A percentile compares a stretch with the other conserved stretches of the same genome.
These are phyloP conservation scores for Dactylellina parvicollis DNA, from an alignment of 2,329 filamentous ascomycete species.

Conservation along the genomic window DNA sequence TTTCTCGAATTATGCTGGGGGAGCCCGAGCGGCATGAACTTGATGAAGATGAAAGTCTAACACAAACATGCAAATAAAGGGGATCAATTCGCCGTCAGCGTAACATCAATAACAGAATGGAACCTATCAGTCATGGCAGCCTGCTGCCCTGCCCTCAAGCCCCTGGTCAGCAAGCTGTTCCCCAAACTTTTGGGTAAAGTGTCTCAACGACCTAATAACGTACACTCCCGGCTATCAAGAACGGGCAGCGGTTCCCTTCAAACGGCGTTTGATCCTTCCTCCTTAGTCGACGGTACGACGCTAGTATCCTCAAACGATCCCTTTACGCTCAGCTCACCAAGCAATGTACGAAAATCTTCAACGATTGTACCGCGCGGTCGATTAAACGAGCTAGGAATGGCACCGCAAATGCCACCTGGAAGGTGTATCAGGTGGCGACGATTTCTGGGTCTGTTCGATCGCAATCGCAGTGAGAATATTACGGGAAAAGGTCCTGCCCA, in stretches of 20 bases:
- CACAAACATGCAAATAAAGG: background rate
- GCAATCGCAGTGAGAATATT: slow-evolving; percentile 4
- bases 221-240: background rate
- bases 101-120: slow-evolving; percentile 29
- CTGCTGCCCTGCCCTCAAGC: slow-evolving; percentile 40
- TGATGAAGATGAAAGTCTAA: background rate
- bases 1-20: too few species aligned
- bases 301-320: background rate
- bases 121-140: slow-evolving; percentile 35
- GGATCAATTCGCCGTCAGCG: slow-evolving; percentile 29
- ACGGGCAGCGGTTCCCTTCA: background rate
- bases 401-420: slow-evolving; percentile 35
- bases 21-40: too few species aligned
- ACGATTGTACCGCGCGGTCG: slow-evolving; percentile 6
- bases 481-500: background rate
- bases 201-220: background rate
- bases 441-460: slow-evolving; percentile 8
- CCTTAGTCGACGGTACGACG: background rate
- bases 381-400: slow-evolving; percentile 28
- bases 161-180: slow-evolving; percentile 7
- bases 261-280: background rate
- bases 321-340: background rate
- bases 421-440: slow-evolving; percentile 3
- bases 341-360: slow-evolving; percentile 3
- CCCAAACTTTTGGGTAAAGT: background rate